Conservation (phyloP, 371 early-diverging fungal species). For the Capillidium heterosporum region DNA sequence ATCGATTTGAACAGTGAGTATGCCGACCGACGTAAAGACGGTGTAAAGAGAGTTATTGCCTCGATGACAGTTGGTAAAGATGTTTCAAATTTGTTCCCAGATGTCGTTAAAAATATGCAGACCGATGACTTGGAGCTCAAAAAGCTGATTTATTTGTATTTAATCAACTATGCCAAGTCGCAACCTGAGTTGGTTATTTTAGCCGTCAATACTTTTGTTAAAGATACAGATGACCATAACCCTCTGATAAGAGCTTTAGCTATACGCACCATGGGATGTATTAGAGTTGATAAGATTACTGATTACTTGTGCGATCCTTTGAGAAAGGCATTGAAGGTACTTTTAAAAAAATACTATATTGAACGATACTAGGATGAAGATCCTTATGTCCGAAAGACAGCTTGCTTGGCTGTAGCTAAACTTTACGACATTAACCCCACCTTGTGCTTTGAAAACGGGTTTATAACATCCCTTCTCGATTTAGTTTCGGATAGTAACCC, state of each 20-base stretch:
- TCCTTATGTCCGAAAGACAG: constrained; percentile 89
- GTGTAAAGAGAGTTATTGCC: constrained; percentile 92
- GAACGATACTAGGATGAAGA: constrained; percentile 42
- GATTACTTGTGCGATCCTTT: constrained; percentile 80
- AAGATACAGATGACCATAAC: constrained; percentile 88
- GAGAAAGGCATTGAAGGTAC: constrained; percentile 49
- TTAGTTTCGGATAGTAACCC: constrained; percentile 88
- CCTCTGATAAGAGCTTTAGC: constrained; percentile 92
- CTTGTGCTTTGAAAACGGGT: constrained; percentile 59
- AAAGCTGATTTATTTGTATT: constrained; percentile 84
- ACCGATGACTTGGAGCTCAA: constrained; percentile 93
- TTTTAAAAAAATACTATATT: constrained; percentile 18
- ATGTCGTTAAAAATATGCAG: constrained; percentile 97
- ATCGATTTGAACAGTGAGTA: constrained; percentile 92
- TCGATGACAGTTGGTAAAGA: constrained; percentile 98
- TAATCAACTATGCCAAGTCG: constrained; percentile 86
- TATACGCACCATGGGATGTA: constrained; percentile 86
- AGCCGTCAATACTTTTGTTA: constrained; percentile 92
- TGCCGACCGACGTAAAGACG: constrained; percentile 83
- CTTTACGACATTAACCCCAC: constrained; percentile 63
- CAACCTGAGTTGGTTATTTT: constrained; percentile 94
- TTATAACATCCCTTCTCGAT: constrained; percentile 65
- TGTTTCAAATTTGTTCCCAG: constrained; percentile 87
- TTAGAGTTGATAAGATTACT: constrained; percentile 86
- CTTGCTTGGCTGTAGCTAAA: constrained; percentile 87